These are phyloP conservation scores for Cucumis melo DNA, from an alignment of 306 rosid species.

Conservation along the genomic window DNA sequence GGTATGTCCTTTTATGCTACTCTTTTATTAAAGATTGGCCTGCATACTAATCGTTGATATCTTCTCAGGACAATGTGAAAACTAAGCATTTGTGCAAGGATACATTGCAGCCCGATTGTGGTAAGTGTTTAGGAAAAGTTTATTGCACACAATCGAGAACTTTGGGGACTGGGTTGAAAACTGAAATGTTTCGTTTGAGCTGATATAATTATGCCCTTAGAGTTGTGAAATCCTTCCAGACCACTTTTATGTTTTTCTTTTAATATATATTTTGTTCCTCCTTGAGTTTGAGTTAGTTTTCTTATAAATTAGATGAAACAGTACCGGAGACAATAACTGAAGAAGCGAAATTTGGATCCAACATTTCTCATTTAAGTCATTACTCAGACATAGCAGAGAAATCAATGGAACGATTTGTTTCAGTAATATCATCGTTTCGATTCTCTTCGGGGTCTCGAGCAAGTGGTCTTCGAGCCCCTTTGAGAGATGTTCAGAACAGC, in stretches of 20 bases:
- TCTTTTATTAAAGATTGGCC: neutral
- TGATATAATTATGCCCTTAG: neutral
- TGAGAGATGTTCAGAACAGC: conserved; percentile 49
- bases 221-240: neutral
- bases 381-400: conserved; percentile 77
- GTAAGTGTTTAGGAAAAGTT: conserved; percentile 18
- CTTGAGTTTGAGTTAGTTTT: conserved; percentile 21
- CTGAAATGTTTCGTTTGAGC: neutral
- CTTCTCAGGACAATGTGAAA: conserved; percentile 46
- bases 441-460: conserved; percentile 75
- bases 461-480: conserved; percentile 89
- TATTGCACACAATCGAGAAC: neutral
- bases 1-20: conserved; percentile 29
- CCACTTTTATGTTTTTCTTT: neutral
- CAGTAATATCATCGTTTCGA: conserved; percentile 50
- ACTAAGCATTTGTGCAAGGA: conserved; percentile 20
- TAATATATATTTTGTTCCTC: neutral
- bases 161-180: neutral
- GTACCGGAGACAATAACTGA: conserved; percentile 12
- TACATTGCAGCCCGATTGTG: conserved; percentile 24
- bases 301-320: conserved; percentile 15
- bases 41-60: conserved; percentile 2
- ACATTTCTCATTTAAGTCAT: conserved; percentile 61
- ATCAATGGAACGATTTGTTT: conserved; percentile 70
- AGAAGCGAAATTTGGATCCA: conserved; percentile 51